phyloP scores from a whole-genome alignment of 2,329 filamentous ascomycete species.

The Hymenoscyphus scutula region DNA sequence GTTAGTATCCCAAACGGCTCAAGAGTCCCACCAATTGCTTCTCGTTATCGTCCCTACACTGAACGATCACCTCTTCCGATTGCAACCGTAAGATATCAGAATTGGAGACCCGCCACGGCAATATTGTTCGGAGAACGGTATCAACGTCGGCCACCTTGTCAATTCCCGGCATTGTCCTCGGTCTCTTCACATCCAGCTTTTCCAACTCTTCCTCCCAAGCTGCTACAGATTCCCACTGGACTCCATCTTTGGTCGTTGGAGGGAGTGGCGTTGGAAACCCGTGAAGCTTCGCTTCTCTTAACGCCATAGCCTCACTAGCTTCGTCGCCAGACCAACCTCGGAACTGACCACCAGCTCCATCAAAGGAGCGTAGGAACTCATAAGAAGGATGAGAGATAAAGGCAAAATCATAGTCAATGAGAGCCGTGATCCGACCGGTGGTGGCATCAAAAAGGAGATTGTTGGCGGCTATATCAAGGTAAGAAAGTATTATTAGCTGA shows the following conservation, averaged over 20 bases:
- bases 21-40: neutral
- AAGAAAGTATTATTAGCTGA: slow-evolving; percentile 6
- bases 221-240: neutral
- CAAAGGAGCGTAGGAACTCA: slow-evolving; percentile 32
- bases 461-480: slow-evolving; percentile 23
- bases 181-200: slow-evolving; percentile 1
- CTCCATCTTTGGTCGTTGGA: slow-evolving; percentile 2
- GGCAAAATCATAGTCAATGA: slow-evolving; percentile 34
- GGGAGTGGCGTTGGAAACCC: slow-evolving; percentile 27
- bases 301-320: slow-evolving; percentile 22
- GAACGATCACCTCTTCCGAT: slow-evolving; percentile 6
- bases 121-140: neutral
- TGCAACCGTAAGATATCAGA: slow-evolving; percentile 4
- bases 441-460: slow-evolving; percentile 34
- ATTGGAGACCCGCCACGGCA: slow-evolving; percentile 5
- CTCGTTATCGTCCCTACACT: slow-evolving; percentile 7
- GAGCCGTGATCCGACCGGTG: slow-evolving; percentile 32
- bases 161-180: slow-evolving; percentile 2
- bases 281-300: slow-evolving; percentile 30
- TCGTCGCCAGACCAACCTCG: slow-evolving; percentile 27
- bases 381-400: slow-evolving; percentile 30
- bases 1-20: neutral
- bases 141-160: neutral
- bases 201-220: slow-evolving; percentile 9
- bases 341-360: slow-evolving; percentile 28